A percentile compares a stretch with the other conserved stretches of the same genome.
phyloP scores from a whole-genome alignment of 345 rosid genomes.

The Rubroshorea leprosula region DNA sequence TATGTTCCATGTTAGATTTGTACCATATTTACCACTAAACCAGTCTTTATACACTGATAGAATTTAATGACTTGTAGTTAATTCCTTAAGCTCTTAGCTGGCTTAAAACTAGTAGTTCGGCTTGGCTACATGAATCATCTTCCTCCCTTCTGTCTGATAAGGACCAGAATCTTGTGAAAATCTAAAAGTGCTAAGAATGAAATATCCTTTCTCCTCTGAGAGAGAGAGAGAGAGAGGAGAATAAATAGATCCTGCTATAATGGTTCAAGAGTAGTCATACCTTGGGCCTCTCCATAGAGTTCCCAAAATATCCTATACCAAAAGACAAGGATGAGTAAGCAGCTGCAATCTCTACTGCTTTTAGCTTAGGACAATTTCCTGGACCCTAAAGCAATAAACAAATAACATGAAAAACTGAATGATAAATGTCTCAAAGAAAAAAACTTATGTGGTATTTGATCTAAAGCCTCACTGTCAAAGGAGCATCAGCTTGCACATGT shows the following conservation, averaged over 20 bases:
- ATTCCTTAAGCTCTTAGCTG: too few species aligned
- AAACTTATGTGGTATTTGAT: conserved; percentile 4
- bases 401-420: not conserved
- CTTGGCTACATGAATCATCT: too few species aligned
- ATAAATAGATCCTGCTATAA: not conserved
- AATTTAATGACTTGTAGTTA: too few species aligned
- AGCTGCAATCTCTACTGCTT: conserved; percentile 89
- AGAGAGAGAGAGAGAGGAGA: too few species aligned
- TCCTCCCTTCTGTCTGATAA: too few species aligned
- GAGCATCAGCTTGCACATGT: conserved; percentile 78
- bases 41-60: too few species aligned
- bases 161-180: too few species aligned
- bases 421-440: not conserved
- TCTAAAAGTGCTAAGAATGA: too few species aligned
- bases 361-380: conserved; percentile 45
- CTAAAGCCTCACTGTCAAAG: conserved; percentile 41
- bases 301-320: conserved; percentile 90
- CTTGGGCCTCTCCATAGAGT: conserved; percentile 77
- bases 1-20: too few species aligned
- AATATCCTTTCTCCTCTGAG: too few species aligned
- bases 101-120: too few species aligned
- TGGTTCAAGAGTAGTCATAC: conserved; percentile 27
- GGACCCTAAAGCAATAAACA: conserved; percentile 33
- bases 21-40: too few species aligned
- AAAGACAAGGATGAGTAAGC: conserved; percentile 72